Evolutionary conservation across 306 rosid genomes (phyloP).

Genomic region (Geum urbanum): DNA sequence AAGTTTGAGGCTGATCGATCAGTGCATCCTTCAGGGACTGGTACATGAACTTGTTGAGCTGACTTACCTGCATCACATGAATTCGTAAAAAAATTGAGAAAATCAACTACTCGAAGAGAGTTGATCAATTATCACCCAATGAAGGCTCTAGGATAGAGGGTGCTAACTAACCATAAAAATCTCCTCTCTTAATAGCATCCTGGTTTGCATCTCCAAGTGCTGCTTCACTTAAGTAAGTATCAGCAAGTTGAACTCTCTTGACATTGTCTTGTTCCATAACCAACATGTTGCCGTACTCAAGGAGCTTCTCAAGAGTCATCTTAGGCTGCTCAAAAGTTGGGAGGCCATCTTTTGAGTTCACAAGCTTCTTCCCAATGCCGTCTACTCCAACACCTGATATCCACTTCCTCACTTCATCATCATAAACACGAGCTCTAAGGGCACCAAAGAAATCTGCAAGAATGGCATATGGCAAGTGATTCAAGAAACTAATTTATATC

Average conservation of each 20-base stretch:
- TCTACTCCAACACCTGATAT: conserved; percentile 39
- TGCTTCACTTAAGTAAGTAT: conserved; percentile 40
- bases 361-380: conserved; percentile 46
- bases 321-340: conserved; percentile 53
- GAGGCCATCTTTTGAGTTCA: conserved; percentile 52
- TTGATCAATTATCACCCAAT: neutral
- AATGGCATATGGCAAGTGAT: neutral
- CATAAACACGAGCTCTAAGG: conserved; percentile 47
- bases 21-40: conserved; percentile 45
- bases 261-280: conserved; percentile 50
- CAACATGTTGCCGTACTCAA: conserved; percentile 46
- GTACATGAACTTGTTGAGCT: conserved; percentile 39
- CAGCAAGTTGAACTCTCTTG: conserved; percentile 52
- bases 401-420: conserved; percentile 61
- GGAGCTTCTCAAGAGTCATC: conserved; percentile 52
- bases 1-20: conserved; percentile 36
- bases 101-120: neutral
- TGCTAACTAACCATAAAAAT: conserved; percentile 40
- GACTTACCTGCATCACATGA: conserved; percentile 34
- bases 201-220: conserved; percentile 51
- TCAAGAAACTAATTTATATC: neutral
- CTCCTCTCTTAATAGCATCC: conserved; percentile 32
- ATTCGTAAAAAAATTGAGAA: neutral
- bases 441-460: conserved; percentile 55
- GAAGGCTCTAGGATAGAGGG: neutral